Base-by-base conservation (phyloP, 179 eudicot genomes). In the Drosera spatulata region DNA sequence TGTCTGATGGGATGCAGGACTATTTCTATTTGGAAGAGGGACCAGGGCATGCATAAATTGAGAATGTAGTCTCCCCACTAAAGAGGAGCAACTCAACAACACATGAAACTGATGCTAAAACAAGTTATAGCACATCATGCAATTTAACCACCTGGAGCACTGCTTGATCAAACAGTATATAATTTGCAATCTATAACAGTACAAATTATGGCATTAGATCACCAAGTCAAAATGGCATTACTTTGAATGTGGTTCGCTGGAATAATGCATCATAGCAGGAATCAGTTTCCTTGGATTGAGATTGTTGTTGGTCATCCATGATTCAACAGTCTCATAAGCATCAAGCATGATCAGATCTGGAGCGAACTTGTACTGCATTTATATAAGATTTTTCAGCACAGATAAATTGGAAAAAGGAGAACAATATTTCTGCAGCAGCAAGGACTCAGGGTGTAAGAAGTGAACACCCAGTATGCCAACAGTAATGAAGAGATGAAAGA, bases 241-340 rank as follows among this genome's bases (percentile, higher is more conserved):
- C 99, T 87, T 86, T 66, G 99, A 90, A 80, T 93, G 99, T 13
- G 99, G 95, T 76, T 93, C 99, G 69, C 86, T 84, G 69, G 96
- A 89, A 79, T 93, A 93, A 40, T 95, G 89, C 99, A 93, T 84
- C 99, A 93, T 89, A 57, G 99, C 96, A 73, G 97, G 97, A 75
- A 93, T 86, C 65, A 93, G 70, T 76, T 85, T 93, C 74, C 95
- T 82, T 39, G 96, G 99, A 62, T 89, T 86, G 69, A 93, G 79
- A 70, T 89, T 79, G 63, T 74, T 82, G 50, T 80, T 86, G 62
- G 72, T 89, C 99, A 93, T 84, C 99, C 99, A 93, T 60, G 97
- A 81, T 71, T 93, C 97, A 59, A 93, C 95, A 66, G 97, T 93
- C 77, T 93, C 99, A 75, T 93, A 93, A 54, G 99, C 99, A 80